phyloP scores from a whole-genome alignment of 495 filamentous ascomycete species.

The Coniosporium apollinis region DNA sequence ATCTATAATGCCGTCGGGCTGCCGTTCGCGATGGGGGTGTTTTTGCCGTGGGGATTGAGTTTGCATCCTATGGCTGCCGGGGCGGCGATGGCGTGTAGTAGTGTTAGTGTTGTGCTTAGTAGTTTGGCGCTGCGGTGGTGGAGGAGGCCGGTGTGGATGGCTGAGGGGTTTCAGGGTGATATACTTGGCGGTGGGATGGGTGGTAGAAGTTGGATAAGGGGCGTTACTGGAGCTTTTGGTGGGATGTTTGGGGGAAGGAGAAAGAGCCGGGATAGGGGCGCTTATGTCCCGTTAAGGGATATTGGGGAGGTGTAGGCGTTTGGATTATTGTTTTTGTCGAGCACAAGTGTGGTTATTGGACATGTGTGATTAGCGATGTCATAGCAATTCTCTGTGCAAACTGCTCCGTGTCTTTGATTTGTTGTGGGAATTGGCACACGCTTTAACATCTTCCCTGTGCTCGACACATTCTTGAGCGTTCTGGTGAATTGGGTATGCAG shows the following conservation, averaged over 20 bases:
- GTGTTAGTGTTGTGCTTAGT: conserved; percentile 76
- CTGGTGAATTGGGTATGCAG: too few species aligned
- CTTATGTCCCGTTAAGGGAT: conserved; percentile 14
- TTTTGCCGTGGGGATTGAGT: conserved; percentile 74
- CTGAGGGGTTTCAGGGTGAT: conserved; percentile 37
- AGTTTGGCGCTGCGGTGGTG: conserved; percentile 75
- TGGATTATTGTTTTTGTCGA: too few species aligned
- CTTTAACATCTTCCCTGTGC: too few species aligned
- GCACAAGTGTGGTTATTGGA: too few species aligned
- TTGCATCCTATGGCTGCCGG: conserved; percentile 91
- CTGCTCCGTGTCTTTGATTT: too few species aligned
- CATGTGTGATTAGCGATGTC: too few species aligned
- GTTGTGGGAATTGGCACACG: too few species aligned
- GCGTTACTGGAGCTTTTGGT: not conserved
- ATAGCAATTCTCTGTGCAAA: too few species aligned
- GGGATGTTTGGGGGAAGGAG: conserved; percentile 18
- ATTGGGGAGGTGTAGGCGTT: too few species aligned
- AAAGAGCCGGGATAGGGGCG: conserved; percentile 9
- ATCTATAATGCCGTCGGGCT: conserved; percentile 84
- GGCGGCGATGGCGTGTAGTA: conserved; percentile 82
- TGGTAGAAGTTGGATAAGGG: conserved; percentile 3
- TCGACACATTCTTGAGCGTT: too few species aligned
- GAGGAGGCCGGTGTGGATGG: conserved; percentile 81
- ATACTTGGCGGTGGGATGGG: conserved; percentile 4
- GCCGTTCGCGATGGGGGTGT: conserved; percentile 91